Evolutionary conservation across 2,329 filamentous ascomycete genomes (phyloP), one percentile per base, ranked within the genome.

Genomic region (Beauveria sp.): DNA sequence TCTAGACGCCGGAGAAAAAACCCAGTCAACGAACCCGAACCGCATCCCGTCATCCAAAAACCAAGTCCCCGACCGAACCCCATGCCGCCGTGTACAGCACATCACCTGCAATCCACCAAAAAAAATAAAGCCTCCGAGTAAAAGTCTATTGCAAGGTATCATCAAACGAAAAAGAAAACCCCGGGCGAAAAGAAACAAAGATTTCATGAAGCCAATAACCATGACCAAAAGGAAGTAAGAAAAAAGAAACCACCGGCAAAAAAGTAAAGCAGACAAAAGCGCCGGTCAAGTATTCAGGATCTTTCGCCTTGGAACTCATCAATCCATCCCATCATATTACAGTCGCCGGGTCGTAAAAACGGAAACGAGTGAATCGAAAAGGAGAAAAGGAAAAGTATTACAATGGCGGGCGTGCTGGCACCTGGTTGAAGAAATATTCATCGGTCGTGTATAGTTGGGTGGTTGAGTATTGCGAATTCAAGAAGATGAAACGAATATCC

Each of bases 81-180:
- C 34, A 37, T 14, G 12, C 12, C 34, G 12, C 28, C 48, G 16
- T 34, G 18, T 51, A 9, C n/a, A n/a, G 3, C 24, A 8, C 47
- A 16, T 55, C 24, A 34, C 22, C 53, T 28, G 43, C 43, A 34
- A 34, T 37, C 12, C 12, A 16, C 34, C 34, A 3, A 30, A 18
- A 46, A 34, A 46, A 16, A 14, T 28, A 28, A 53, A 24, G 10
- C 34, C 20, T 10, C 37, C 46, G 9, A 44, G 18, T 50, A 43
- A 47, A 28, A 52, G 34, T 59, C 56, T 59, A 59, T 51, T 59
- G 56, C 56, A 52, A 59, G 56, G 56, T 59, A 58, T 54, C 52
- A 58, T 43, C 58, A 59, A 58, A 61, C 55, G 40, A 56, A 50
- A 57, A 50, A 57, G 30, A 50, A 60, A 54, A 37, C 1, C 8